Base-by-base conservation (phyloP, 306 rosid species). In the Albizia julibrissin region DNA sequence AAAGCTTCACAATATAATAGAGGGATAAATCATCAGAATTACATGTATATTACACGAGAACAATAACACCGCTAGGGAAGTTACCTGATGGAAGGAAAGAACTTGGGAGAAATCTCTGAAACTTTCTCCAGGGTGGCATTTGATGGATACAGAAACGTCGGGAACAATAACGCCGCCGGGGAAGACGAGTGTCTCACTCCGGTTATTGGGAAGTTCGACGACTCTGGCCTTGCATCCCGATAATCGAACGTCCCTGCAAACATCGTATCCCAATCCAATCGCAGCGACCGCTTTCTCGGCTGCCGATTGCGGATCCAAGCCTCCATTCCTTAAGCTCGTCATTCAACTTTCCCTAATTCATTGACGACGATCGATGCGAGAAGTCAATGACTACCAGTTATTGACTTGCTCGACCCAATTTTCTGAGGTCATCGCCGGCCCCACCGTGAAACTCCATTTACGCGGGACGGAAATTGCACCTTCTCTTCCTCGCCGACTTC, bases 51-150 rank as follows among this genome's bases (percentile, higher is more conserved):
- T 2, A 14, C 19, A 14, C 14, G 52, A 18, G 52, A 47, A 47
- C 21, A 47, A 47, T 47, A 47, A 15, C 49, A n/a, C 58, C 21
- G 22, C n/a, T 50, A n/a, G 22, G 6, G 33, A 18, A 14, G 14
- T 2, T 65, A 86, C 92, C 94, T 90, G 91, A 62, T 77, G 79
- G 66, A 92, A 92, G 9, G 97, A 87, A 18, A 92, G 82, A 50
- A 90, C 82, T 47, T 82, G 88, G 49, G 97, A 90, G 76, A 86
- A 82, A 52, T 83, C 77, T 85, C 92, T 82, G 67, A 87, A 83
- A 50, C 89, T 91, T 77, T 92, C 97, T 62, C 94, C 97, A 39
- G 87, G 87, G 18, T 89, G 89, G 83, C 97, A 92, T 84, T 80
- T 90, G 84, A 92, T 83, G 81, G 90, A 77, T 8, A 80, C 69